Evolutionary conservation across 2,329 filamentous ascomycete genomes (phyloP).

Genomic region (Penicillium sp.): DNA sequence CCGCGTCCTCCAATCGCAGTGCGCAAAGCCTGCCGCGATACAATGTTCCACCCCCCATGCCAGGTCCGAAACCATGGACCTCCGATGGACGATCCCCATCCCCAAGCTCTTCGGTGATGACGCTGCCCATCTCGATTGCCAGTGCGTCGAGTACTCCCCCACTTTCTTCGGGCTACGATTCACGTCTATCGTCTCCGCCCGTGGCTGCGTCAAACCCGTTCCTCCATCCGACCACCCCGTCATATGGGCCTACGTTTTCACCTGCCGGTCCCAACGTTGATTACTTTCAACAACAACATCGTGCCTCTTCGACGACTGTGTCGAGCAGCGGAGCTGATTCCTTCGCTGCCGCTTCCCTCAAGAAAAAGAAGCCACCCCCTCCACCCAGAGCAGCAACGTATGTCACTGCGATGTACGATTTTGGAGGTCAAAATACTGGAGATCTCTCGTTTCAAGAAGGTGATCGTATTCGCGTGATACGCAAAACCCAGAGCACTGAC

Average conservation of each 20-base stretch:
- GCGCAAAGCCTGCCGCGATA: constrained; percentile 21
- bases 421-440: constrained; percentile 61
- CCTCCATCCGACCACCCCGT: constrained; percentile 2
- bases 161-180: constrained; percentile 12
- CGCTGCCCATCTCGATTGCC: constrained; percentile 17
- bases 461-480: constrained; percentile 68
- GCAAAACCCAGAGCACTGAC: constrained; percentile 71
- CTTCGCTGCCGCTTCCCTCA: constrained; percentile 39
- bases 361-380: constrained; percentile 73
- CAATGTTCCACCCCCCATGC: constrained; percentile 22
- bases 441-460: constrained; percentile 72
- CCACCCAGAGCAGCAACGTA: constrained; percentile 55
- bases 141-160: constrained; percentile 13
- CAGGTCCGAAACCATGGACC: constrained; percentile 20
- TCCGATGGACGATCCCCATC: constrained; percentile 16
- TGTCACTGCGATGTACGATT: constrained; percentile 70
- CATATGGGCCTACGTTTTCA: constrained; percentile 20
- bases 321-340: constrained; percentile 32
- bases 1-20: constrained; percentile 29
- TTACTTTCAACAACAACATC: constrained; percentile 25
- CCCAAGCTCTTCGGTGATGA: constrained; percentile 23
- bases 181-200: constrained; percentile 11
- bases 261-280: constrained; percentile 29
- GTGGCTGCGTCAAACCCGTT: constrained; percentile 7
- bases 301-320: constrained; percentile 30